These are phyloP conservation scores for Geum urbanum DNA, from an alignment of 306 rosid genomes.

Conservation along the genomic window DNA sequence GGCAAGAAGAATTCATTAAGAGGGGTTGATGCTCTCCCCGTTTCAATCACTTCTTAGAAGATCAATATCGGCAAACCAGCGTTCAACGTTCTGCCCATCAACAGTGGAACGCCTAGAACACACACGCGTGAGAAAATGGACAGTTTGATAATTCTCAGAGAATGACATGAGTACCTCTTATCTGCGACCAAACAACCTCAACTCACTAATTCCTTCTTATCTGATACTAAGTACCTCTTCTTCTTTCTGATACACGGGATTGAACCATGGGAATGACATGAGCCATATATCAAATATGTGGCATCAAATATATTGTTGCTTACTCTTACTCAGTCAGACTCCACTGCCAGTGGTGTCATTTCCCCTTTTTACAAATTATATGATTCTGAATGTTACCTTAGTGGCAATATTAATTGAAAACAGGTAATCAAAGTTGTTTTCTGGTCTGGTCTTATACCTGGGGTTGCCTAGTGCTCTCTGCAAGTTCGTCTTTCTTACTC, in stretches of 20 bases:
- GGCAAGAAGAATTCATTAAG: too few relatives aligned
- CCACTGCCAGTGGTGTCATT: constrained; percentile 15
- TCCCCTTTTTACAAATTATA: constrained; percentile 7
- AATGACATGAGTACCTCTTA: too few relatives aligned
- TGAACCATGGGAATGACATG: not conserved
- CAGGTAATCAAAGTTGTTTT: not conserved
- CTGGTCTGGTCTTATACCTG: constrained; percentile 8
- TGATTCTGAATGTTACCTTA: not conserved
- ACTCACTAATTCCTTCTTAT: constrained; percentile 1
- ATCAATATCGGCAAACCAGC: too few relatives aligned
- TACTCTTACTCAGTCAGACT: constrained; percentile 19
- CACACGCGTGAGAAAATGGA: too few relatives aligned
- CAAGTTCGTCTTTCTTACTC: constrained; percentile 7
- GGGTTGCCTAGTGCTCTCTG: constrained; percentile 1
- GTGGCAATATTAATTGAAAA: constrained; percentile 1
- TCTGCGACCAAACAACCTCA: not conserved
- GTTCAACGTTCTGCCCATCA: too few relatives aligned
- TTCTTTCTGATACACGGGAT: constrained; percentile 2
- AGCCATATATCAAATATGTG: not conserved
- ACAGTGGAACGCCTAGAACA: too few relatives aligned
- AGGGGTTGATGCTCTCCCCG: too few relatives aligned
- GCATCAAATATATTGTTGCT: not conserved
- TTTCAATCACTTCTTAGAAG: too few relatives aligned
- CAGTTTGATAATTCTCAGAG: too few relatives aligned
- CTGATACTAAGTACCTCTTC: not conserved